Conservation (phyloP, 805 yeast genomes). For the Wickerhamomyces strasburgensis region DNA sequence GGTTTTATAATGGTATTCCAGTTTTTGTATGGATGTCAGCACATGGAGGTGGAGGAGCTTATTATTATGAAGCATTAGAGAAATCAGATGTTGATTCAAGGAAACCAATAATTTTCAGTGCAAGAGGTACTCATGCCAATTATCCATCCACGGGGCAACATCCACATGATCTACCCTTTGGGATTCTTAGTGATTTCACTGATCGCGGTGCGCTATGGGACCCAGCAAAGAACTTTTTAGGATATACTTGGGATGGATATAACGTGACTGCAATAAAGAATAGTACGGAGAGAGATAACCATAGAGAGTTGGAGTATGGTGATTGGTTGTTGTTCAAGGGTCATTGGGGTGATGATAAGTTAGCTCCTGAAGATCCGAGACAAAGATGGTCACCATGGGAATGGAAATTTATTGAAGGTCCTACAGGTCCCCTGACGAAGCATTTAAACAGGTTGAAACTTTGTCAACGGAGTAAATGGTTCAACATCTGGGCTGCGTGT, state of each 20-base stretch:
- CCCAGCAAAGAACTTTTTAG: slow-evolving; percentile 75
- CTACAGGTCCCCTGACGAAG: slow-evolving; percentile 82
- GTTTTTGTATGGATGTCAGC: slow-evolving; percentile 93
- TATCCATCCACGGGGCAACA: slow-evolving; percentile 96
- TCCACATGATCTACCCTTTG: slow-evolving; percentile 91
- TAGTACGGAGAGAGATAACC: slow-evolving; percentile 22
- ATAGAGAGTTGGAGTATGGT: slow-evolving; percentile 23
- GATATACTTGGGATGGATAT: slow-evolving; percentile 71
- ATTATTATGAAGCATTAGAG: slow-evolving; percentile 70
- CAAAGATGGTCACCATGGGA: slow-evolving; percentile 87
- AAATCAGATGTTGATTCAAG: slow-evolving; percentile 21
- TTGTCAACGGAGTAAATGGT: slow-evolving; percentile 88
- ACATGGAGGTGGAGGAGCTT: slow-evolving; percentile 96
- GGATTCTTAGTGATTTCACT: slow-evolving; percentile 86
- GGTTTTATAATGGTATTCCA: slow-evolving; percentile 80
- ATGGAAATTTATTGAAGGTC: slow-evolving; percentile 89
- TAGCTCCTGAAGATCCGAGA: slow-evolving; percentile 63
- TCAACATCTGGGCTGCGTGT: slow-evolving; percentile 85
- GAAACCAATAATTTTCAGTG: slow-evolving; percentile 80
- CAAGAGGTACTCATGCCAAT: slow-evolving; percentile 96
- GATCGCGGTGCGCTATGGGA: slow-evolving; percentile 97
- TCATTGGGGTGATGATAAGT: slow-evolving; percentile 84
- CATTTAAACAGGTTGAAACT: slow-evolving; percentile 63
- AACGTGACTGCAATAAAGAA: slow-evolving; percentile 36
- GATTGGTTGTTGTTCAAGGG: slow-evolving; percentile 80